Conservation (phyloP, 495 filamentous ascomycete species). For the Trichoderma reesei region DNA sequence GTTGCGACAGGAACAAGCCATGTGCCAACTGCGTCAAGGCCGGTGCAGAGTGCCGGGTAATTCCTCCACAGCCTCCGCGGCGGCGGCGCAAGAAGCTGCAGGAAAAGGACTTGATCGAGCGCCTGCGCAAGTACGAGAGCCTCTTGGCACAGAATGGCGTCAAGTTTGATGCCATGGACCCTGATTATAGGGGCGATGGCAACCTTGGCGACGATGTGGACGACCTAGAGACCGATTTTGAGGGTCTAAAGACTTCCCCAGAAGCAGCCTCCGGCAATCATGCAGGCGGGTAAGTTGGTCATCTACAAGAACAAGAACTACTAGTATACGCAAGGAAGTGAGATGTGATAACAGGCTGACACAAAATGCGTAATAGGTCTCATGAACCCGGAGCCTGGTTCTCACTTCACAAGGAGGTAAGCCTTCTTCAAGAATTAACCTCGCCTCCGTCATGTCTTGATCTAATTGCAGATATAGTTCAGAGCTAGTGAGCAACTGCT, state of each 20-base stretch:
- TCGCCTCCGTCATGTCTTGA: not conserved
- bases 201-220: conserved; percentile 36
- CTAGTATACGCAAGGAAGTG: not conserved
- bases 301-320: not conserved
- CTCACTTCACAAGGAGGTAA: conserved; percentile 33
- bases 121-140: conserved; percentile 45
- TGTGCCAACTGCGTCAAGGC: conserved; percentile 59
- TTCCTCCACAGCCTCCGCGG: conserved; percentile 47
- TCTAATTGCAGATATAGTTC: conserved; percentile 21
- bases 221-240: conserved; percentile 39
- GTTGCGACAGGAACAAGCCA: conserved; percentile 54
- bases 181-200: conserved; percentile 33
- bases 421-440: conserved; percentile 4
- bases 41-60: conserved; percentile 47
- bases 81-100: conserved; percentile 48
- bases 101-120: conserved; percentile 41
- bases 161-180: conserved; percentile 33
- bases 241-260: conserved; percentile 29
- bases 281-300: conserved; percentile 2
- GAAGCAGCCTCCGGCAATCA: not conserved
- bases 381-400: conserved; percentile 28
- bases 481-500: conserved; percentile 30
- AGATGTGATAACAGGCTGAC: not conserved
- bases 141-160: conserved; percentile 43
- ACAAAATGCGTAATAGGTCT: not conserved